phyloP scores from a whole-genome alignment of 805 yeast species.

The Candida chilensis region DNA sequence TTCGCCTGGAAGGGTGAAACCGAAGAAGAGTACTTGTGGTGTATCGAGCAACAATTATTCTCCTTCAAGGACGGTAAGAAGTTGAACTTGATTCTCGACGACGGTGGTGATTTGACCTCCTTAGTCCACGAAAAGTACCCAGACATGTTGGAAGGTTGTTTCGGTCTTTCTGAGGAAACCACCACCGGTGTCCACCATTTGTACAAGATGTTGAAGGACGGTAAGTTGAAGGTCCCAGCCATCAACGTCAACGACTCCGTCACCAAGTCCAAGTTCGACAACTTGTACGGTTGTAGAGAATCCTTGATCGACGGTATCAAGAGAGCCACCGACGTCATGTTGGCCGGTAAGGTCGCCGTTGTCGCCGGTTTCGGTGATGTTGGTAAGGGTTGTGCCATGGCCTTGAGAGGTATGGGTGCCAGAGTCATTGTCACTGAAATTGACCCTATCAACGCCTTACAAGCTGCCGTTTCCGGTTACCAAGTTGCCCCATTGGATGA shows the following conservation, averaged over 20 bases:
- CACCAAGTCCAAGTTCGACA: constrained; percentile 98
- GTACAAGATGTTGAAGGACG: constrained; percentile 90
- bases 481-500: constrained; percentile 94
- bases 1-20: constrained; percentile 99
- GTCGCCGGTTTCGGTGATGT: constrained; percentile 99
- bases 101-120: constrained; percentile 98
- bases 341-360: constrained; percentile 98
- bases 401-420: constrained; percentile 98
- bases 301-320: constrained; percentile 97
- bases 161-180: constrained; percentile 97
- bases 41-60: constrained; percentile 97
- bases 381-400: constrained; percentile 99
- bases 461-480: constrained; percentile 98
- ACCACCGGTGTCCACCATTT: constrained; percentile 99
- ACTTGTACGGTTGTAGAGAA: constrained; percentile 99
- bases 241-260: constrained; percentile 98
- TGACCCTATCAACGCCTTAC: constrained; percentile 98
- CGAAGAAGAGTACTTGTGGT: constrained; percentile 98
- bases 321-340: constrained; percentile 99
- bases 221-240: constrained; percentile 92
- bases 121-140: constrained; percentile 97
- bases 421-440: constrained; percentile 95
- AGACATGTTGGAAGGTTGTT: constrained; percentile 92
- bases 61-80: constrained; percentile 94
- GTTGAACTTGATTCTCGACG: constrained; percentile 95